phyloP scores from a whole-genome alignment of 2,329 filamentous ascomycete species.

The Apiospora sp. region DNA sequence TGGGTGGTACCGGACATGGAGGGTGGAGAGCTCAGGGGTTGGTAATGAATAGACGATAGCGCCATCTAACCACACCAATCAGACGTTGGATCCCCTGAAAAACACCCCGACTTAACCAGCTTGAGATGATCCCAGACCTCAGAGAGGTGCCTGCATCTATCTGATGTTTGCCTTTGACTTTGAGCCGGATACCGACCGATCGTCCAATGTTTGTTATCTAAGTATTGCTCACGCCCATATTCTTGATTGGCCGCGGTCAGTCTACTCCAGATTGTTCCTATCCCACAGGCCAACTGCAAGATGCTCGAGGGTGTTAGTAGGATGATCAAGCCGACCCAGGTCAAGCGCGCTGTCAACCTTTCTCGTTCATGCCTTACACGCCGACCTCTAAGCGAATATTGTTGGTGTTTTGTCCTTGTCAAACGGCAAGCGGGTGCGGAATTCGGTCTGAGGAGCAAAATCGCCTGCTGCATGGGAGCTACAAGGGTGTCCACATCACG shows the following conservation, averaged over 20 bases:
- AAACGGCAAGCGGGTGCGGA: neutral
- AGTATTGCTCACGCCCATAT: neutral
- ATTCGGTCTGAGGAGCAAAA: neutral
- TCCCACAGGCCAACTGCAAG: neutral
- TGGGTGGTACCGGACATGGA: neutral
- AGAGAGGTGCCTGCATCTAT: neutral
- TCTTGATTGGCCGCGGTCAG: neutral
- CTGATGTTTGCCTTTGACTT: neutral
- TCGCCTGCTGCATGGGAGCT: slow-evolving; percentile 8
- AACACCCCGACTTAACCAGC: slow-evolving; percentile 5
- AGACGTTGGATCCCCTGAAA: neutral
- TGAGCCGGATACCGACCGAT: slow-evolving; percentile 17
- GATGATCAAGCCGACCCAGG: neutral
- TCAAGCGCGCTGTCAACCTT: neutral
- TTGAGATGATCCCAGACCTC: neutral
- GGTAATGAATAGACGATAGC: slow-evolving; percentile 10
- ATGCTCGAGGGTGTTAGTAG: neutral
- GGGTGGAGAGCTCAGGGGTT: slow-evolving; percentile 19
- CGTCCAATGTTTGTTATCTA: slow-evolving; percentile 13
- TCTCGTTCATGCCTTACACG: neutral
- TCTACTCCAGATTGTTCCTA: neutral
- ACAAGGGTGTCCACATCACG: slow-evolving; percentile 26
- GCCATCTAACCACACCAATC: slow-evolving; percentile 3
- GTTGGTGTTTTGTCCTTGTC: neutral
- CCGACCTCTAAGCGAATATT: neutral